phyloP scores from a whole-genome alignment of 2,329 filamentous ascomycete species.

The Juglanconis sp. region DNA sequence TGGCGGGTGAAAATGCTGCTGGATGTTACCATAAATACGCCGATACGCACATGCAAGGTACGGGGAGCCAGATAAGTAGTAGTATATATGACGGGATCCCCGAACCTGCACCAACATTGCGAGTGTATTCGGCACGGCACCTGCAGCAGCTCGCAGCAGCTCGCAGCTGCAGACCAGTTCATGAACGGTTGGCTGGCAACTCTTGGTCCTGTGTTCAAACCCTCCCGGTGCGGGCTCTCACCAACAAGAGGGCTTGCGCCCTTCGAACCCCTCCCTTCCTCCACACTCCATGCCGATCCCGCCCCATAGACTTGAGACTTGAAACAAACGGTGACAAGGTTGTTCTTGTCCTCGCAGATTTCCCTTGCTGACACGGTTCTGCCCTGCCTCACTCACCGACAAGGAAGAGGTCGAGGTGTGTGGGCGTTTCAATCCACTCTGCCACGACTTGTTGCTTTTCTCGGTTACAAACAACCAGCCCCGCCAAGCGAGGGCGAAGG shows the following conservation, averaged over 20 bases:
- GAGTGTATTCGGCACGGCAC: too few species aligned
- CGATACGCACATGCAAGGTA: background rate
- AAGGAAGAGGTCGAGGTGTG: background rate
- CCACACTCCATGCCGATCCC: background rate
- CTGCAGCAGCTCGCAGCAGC: too few species aligned
- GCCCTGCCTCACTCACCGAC: background rate
- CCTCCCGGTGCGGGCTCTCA: background rate
- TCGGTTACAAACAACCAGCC: background rate
- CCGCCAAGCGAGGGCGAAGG: background rate
- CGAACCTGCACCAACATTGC: too few species aligned
- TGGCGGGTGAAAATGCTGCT: background rate
- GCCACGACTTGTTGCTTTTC: background rate
- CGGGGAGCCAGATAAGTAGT: background rate
- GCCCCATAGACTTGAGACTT: constrained; percentile 11
- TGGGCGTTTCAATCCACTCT: too few species aligned
- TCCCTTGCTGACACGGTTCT: background rate
- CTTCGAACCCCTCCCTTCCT: background rate
- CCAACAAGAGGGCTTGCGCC: background rate
- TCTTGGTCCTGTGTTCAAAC: background rate
- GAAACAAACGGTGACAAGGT: constrained; percentile 13
- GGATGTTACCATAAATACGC: background rate
- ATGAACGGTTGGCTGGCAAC: too few species aligned
- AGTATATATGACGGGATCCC: too few species aligned
- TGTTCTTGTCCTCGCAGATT: background rate
- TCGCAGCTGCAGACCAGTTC: too few species aligned